These are phyloP conservation scores for Colletotrichum cuscutae DNA, from an alignment of 2,329 filamentous ascomycete genomes.

Conservation along the genomic window DNA sequence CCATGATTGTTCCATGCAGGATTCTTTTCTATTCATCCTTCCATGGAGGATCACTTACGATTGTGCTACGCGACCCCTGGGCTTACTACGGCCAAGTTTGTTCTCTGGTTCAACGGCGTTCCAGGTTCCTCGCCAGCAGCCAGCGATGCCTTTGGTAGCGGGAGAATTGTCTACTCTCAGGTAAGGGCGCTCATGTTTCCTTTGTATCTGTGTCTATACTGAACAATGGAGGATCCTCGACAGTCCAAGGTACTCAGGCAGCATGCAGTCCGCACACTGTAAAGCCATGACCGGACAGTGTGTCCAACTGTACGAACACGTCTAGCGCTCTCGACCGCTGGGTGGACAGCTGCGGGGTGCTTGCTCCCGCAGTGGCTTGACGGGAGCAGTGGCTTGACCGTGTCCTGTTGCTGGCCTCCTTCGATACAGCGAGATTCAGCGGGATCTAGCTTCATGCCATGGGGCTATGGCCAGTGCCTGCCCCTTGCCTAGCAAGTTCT, in stretches of 20 bases:
- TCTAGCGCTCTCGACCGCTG: not conserved
- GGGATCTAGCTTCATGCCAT: not conserved
- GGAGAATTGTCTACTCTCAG: not conserved
- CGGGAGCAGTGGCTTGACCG: not conserved
- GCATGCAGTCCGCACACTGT: not conserved
- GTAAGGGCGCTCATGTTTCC: not conserved
- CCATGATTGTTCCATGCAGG: slow-evolving; percentile 30
- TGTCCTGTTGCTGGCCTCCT: not conserved
- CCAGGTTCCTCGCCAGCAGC: slow-evolving; percentile 1
- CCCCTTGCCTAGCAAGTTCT: not conserved
- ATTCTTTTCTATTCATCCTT: slow-evolving; percentile 21
- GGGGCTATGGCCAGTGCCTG: not conserved
- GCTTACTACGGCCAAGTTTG: not conserved
- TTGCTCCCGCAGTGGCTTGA: not conserved
- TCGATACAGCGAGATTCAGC: not conserved
- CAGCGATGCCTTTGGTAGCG: not conserved
- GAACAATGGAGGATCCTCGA: not conserved
- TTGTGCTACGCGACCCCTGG: not conserved
- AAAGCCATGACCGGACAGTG: not conserved
- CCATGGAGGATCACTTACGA: slow-evolving; percentile 6
- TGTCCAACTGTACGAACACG: not conserved
- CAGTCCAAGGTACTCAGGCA: not conserved
- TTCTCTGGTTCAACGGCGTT: not conserved
- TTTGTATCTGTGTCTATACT: not conserved
- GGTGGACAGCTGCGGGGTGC: not conserved